Evolutionary conservation across 148 eudicot genomes (phyloP).

Genomic region (Camellia lanceoleosa): DNA sequence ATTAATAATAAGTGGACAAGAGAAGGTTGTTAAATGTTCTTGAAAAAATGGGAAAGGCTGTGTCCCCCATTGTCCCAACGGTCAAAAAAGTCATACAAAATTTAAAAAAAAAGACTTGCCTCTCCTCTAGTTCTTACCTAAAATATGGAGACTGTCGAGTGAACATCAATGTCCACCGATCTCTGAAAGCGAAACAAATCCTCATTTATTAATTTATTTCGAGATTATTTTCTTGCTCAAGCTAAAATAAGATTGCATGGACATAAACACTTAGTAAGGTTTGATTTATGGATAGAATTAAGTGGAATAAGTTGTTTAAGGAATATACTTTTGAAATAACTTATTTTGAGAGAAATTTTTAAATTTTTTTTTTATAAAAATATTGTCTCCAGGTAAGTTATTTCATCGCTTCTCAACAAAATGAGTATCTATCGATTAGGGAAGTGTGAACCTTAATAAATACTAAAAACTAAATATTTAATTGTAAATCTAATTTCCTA

Average conservation of each 20-base stretch:
- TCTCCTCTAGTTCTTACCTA: background rate
- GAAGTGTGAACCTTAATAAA: no score
- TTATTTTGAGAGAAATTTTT: no score
- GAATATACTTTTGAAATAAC: no score
- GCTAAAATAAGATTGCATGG: conserved; percentile 1
- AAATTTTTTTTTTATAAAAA: no score
- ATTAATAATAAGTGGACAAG: background rate
- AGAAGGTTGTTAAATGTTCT: background rate
- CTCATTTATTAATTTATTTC: background rate
- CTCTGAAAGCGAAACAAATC: background rate
- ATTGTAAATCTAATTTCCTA: no score
- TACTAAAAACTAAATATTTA: no score
- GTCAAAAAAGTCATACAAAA: background rate
- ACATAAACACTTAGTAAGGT: no score
- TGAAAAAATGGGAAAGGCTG: background rate
- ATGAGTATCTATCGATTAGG: no score
- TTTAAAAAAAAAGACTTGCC: background rate
- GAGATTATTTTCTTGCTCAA: background rate
- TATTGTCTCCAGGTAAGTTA: no score
- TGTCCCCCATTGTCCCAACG: background rate
- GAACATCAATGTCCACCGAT: background rate
- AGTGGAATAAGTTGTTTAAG: no score
- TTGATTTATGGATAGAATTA: no score
- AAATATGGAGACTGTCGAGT: conserved; percentile 9
- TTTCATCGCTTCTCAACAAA: no score